Conservation (phyloP, 306 rosid genomes). For the Fragaria iinumae region DNA sequence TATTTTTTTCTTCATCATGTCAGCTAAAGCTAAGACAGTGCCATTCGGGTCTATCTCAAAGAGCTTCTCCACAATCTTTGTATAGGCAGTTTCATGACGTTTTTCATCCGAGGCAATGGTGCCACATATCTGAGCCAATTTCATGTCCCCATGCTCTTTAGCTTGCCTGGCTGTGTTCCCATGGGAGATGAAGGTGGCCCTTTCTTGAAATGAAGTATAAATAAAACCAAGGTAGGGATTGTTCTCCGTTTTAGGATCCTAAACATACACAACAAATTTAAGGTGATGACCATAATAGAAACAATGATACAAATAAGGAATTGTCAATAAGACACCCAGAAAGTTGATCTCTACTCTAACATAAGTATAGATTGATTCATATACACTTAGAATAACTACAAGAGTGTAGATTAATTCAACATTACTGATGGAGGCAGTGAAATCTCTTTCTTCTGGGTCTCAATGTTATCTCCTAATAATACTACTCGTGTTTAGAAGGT, state of each 20-base stretch:
- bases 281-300: background rate
- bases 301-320: background rate
- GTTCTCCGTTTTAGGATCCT: conserved; percentile 60
- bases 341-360: background rate
- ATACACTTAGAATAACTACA: too few relatives aligned
- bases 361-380: too few relatives aligned
- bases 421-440: too few relatives aligned
- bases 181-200: conserved; percentile 60
- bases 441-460: too few relatives aligned
- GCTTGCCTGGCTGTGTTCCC: conserved; percentile 62
- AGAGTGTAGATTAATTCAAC: too few relatives aligned
- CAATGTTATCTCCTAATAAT: too few relatives aligned
- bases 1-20: conserved; percentile 59
- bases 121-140: conserved; percentile 54
- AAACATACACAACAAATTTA: background rate
- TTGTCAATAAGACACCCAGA: background rate
- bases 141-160: conserved; percentile 50
- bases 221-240: conserved; percentile 56
- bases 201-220: conserved; percentile 63
- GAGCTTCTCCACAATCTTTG: conserved; percentile 60
- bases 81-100: conserved; percentile 55
- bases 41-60: conserved; percentile 54
- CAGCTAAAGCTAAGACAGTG: conserved; percentile 52
- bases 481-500: too few relatives aligned
- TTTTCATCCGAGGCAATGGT: conserved; percentile 57